These are phyloP conservation scores for Fusarium sp. DNA, from an alignment of 2,329 filamentous ascomycete species.

Conservation along the genomic window DNA sequence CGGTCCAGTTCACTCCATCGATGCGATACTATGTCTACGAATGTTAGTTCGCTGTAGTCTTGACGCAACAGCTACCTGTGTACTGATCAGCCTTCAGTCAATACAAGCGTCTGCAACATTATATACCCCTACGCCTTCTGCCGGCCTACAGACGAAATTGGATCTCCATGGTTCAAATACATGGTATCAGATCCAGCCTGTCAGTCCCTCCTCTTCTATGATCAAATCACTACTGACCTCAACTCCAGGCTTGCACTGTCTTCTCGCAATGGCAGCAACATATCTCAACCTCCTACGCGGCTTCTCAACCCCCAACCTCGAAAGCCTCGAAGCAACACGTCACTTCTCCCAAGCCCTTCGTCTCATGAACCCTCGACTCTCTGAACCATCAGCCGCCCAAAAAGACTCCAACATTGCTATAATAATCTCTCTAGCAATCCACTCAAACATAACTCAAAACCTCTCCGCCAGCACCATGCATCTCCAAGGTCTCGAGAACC, in stretches of 20 bases:
- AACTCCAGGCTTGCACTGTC: conserved; percentile 36
- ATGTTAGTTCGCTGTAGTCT: conserved; percentile 18
- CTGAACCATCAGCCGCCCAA: background rate
- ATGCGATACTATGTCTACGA: conserved; percentile 41
- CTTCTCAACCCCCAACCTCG: conserved; percentile 16
- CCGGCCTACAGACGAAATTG: conserved; percentile 18
- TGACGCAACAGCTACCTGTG: too few species aligned
- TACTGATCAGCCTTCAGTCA: conserved; percentile 20
- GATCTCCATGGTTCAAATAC: conserved; percentile 33
- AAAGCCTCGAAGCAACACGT: conserved; percentile 38
- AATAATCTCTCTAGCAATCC: conserved; percentile 34
- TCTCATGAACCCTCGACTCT: conserved; percentile 31
- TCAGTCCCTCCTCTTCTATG: background rate
- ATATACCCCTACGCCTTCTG: conserved; percentile 39
- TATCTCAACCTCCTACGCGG: conserved; percentile 33
- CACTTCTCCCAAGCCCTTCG: conserved; percentile 40
- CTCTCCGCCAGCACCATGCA: conserved; percentile 19
- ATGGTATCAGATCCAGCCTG: conserved; percentile 39
- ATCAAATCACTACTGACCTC: background rate
- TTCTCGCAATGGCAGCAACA: conserved; percentile 40
- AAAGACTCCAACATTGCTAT: conserved; percentile 37
- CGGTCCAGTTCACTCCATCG: conserved; percentile 33
- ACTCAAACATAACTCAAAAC: conserved; percentile 32
- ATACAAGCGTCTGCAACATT: conserved; percentile 25
- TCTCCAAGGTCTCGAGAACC: conserved; percentile 23